Evolutionary conservation across 805 yeast species (phyloP), one percentile per base, ranked within the genome.

Genomic region (Tetrapisispora namnaoensis): DNA sequence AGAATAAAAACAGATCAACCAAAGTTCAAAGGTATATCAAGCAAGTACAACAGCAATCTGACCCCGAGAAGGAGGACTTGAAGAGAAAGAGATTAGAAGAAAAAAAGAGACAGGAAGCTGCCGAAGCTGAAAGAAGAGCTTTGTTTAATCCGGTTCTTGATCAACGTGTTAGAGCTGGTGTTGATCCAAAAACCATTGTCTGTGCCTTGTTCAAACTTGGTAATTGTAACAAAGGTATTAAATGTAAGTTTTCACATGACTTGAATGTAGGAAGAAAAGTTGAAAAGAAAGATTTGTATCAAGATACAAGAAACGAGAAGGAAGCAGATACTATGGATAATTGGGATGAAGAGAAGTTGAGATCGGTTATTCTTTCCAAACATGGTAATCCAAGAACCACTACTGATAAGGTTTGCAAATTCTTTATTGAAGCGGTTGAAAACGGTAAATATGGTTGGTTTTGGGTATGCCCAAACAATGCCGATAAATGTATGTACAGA

Each of bases 371-470:
- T 60, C 49, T 76, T 55, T 88, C 96, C 47, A 93, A 93, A 70
- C 97, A 90, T 60, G 98, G 99, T 46, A 93, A 93, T 66, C 89
- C 83, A 48, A 81, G 81, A 66, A 88, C 96, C 11, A 89, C 97
- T 14, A 93, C 99, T 0, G 97, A 91, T 55, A 93, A 78, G 56
- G 86, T 93, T 44, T 93, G 99, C 77, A 93, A 90, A 67, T 80
- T 68, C 68, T 95, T 93, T 71, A 86, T 93, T 55, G 96, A 89
- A 51, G 98, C 99, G 0, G 97, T 93, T 50, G 99, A 93, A 65
- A 88, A 89, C 62, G 93, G 91, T 50, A 91, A 91, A 65, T 93
- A 93, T 65, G 99, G 99, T 62, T 93, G 99, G 99, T 90, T 93
- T 70, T 93, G 99, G 99, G 75, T 77, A 20, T 93, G 99, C 73